phyloP scores from a whole-genome alignment of 1,284 basidiomycete genomes.

The Blastosporella zonata region DNA sequence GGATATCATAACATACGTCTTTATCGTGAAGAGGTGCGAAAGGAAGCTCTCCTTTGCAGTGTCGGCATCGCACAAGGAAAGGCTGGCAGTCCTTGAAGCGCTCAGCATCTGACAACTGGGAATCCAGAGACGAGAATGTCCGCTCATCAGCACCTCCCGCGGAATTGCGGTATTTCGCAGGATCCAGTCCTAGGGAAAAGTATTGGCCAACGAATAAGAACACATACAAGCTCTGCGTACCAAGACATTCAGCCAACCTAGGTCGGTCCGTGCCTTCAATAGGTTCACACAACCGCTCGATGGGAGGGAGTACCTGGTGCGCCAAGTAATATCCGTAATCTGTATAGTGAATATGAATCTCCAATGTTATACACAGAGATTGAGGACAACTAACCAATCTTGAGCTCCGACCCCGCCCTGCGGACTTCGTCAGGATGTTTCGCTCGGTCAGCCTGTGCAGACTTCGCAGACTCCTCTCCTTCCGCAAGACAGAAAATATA shows the following conservation, averaged over 20 bases:
- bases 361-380: background rate
- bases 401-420: constrained; percentile 60
- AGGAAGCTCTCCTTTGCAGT: constrained; percentile 60
- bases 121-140: constrained; percentile 82
- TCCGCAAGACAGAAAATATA: constrained; percentile 91
- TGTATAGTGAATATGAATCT: constrained; percentile 26
- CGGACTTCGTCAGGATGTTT: constrained; percentile 93
- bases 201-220: background rate
- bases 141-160: constrained; percentile 57
- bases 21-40: constrained; percentile 70
- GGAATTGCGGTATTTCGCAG: constrained; percentile 64
- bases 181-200: constrained; percentile 74
- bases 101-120: constrained; percentile 86
- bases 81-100: constrained; percentile 77
- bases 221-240: constrained; percentile 40
- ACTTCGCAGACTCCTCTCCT: constrained; percentile 72
- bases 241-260: constrained; percentile 91
- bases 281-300: constrained; percentile 92
- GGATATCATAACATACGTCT: constrained; percentile 42
- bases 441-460: constrained; percentile 86
- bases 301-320: constrained; percentile 90
- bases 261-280: constrained; percentile 95
- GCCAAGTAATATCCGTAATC: constrained; percentile 94
- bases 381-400: constrained; percentile 57
- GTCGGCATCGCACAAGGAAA: constrained; percentile 71